Conservation (phyloP, 345 rosid genomes). For the Aquilaria sinensis region DNA sequence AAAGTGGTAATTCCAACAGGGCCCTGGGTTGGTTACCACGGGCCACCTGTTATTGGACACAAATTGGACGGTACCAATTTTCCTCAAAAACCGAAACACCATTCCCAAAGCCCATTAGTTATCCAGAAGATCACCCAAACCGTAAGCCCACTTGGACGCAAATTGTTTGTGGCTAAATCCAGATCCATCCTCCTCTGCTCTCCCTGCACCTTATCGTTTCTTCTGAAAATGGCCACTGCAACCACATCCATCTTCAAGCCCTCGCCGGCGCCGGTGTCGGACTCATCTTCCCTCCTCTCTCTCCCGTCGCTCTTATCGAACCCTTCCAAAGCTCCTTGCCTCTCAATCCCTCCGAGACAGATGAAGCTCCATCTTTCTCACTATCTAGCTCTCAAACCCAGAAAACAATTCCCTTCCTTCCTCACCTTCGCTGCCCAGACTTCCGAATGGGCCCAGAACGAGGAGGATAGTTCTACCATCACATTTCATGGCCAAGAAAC, state of each 20-base stretch:
- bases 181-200: constrained; percentile 5
- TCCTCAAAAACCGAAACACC: no score
- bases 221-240: constrained; percentile 36
- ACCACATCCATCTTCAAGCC: constrained; percentile 38
- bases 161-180: no score
- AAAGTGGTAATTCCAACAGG: no score
- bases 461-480: constrained; percentile 31
- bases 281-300: constrained; percentile 41
- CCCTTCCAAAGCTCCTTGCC: constrained; percentile 30
- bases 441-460: constrained; percentile 45
- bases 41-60: no score
- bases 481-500: constrained; percentile 20
- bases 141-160: no score
- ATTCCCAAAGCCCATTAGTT: no score
- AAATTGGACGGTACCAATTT: no score
- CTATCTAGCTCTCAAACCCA: constrained; percentile 32
- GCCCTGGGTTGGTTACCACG: no score
- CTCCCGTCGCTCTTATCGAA: constrained; percentile 36
- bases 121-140: no score
- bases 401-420: constrained; percentile 32
- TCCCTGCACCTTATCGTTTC: constrained; percentile 11
- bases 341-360: constrained; percentile 28
- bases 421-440: constrained; percentile 51
- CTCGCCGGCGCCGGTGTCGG: constrained; percentile 23
- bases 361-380: constrained; percentile 30